These are phyloP conservation scores for Coemansia javaensis DNA, from an alignment of 192 early-diverging fungal species.

Conservation along the genomic window DNA sequence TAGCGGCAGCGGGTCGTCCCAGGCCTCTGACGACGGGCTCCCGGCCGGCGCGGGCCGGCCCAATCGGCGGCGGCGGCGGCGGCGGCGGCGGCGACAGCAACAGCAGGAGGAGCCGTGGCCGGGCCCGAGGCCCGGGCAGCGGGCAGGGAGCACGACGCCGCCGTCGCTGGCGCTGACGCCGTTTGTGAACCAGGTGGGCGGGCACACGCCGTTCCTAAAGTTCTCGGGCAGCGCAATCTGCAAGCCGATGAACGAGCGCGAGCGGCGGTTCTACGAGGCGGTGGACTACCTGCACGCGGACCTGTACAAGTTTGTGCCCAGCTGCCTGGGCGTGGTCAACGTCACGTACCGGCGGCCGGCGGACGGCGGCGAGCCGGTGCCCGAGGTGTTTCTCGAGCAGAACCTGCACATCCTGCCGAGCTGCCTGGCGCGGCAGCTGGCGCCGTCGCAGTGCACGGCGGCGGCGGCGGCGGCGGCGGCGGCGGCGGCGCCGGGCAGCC, in stretches of 20 bases:
- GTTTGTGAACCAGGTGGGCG: constrained; percentile 89
- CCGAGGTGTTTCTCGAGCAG: constrained; percentile 79
- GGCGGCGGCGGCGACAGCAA: not conserved
- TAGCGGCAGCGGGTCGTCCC: constrained; percentile 8
- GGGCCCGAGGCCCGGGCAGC: no score
- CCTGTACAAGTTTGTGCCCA: constrained; percentile 82
- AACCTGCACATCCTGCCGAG: constrained; percentile 82
- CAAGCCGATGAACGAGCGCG: constrained; percentile 83
- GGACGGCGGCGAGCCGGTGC: constrained; percentile 34
- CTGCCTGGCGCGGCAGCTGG: constrained; percentile 54
- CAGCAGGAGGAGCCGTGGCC: constrained; percentile 3
- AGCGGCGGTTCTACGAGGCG: constrained; percentile 87
- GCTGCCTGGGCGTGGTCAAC: constrained; percentile 91
- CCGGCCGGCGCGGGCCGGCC: not conserved
- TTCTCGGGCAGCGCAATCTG: constrained; percentile 96
- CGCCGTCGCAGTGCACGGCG: constrained; percentile 30
- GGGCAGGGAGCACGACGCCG: constrained; percentile 46
- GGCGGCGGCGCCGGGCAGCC: constrained; percentile 45
- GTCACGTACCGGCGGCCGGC: constrained; percentile 66
- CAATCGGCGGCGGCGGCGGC: not conserved
- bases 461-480: no score
- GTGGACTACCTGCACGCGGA: constrained; percentile 70
- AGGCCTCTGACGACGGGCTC: constrained; percentile 12
- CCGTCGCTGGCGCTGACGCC: constrained; percentile 67
- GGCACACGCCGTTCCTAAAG: constrained; percentile 90